Evolutionary conservation across 768 basidiomycete genomes (phyloP).

Genomic region (Rickenella mellea): DNA sequence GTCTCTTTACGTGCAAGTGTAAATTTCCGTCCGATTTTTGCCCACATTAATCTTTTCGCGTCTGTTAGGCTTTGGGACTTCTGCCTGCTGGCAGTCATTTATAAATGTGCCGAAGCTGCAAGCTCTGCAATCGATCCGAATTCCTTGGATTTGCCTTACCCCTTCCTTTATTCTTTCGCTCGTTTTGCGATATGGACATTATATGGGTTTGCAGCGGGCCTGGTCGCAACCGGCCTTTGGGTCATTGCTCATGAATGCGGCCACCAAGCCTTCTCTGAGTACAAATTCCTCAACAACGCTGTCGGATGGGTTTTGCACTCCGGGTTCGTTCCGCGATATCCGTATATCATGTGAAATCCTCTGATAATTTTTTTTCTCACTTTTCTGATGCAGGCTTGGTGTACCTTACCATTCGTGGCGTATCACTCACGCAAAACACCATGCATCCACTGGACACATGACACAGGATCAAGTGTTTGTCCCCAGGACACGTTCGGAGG

Average conservation of each 20-base stretch:
- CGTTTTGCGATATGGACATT: slow-evolving; percentile 66
- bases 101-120: slow-evolving; percentile 55
- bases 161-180: slow-evolving; percentile 51
- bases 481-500: slow-evolving; percentile 74
- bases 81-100: slow-evolving; percentile 55
- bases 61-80: slow-evolving; percentile 61
- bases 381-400: slow-evolving; percentile 48
- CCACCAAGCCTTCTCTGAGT: slow-evolving; percentile 93
- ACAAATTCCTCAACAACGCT: slow-evolving; percentile 82
- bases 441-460: slow-evolving; percentile 90
- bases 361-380: too few relatives aligned
- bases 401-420: slow-evolving; percentile 98
- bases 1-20: slow-evolving; percentile 62
- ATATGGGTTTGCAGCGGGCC: slow-evolving; percentile 75
- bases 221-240: slow-evolving; percentile 91
- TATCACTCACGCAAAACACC: slow-evolving; percentile 90
- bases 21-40: background rate
- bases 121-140: slow-evolving; percentile 54
- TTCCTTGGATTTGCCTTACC: slow-evolving; percentile 44
- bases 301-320: slow-evolving; percentile 93
- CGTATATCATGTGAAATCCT: too few relatives aligned
- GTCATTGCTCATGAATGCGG: slow-evolving; percentile 92
- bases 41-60: slow-evolving; percentile 3
- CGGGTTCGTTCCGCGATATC: slow-evolving; percentile 49
- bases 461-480: slow-evolving; percentile 95